Percentiles rank a stretch among this genome's conserved stretches.
phyloP scores from a whole-genome alignment of 2,329 filamentous ascomycete genomes.

The Calonectria hongkongensis region DNA sequence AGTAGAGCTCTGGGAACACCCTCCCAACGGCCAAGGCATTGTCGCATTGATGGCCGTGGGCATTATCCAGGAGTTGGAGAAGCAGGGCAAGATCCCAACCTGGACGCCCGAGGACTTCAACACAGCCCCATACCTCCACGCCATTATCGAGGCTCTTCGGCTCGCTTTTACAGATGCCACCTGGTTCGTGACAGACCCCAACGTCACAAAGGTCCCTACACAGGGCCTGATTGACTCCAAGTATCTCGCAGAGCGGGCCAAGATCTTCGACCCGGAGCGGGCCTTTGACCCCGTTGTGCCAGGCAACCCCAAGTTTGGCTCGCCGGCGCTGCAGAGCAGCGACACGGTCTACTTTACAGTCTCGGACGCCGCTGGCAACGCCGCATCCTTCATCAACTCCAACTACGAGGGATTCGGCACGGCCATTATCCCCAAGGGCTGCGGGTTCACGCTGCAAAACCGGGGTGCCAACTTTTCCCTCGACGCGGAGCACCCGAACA shows the following conservation, averaged over 20 bases:
- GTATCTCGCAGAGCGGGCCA: constrained; percentile 83
- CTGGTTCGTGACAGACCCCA: constrained; percentile 94
- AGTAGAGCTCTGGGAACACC: constrained; percentile 95
- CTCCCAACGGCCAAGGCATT: constrained; percentile 96
- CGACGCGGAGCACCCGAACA: constrained; percentile 83
- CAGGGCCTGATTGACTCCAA: constrained; percentile 80
- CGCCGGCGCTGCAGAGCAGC: constrained; percentile 86
- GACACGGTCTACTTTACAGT: constrained; percentile 97
- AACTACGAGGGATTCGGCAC: constrained; percentile 95
- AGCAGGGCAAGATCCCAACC: constrained; percentile 81
- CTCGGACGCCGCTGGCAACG: constrained; percentile 89
- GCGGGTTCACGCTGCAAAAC: constrained; percentile 96
- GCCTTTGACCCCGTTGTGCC: constrained; percentile 78
- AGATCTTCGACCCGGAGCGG: constrained; percentile 74
- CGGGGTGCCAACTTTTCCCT: constrained; percentile 92
- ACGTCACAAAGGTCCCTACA: constrained; percentile 81
- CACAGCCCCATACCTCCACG: constrained; percentile 86
- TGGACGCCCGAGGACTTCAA: constrained; percentile 87
- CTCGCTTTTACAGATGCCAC: constrained; percentile 92
- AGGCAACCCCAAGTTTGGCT: constrained; percentile 74
- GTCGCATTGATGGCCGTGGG: constrained; percentile 96
- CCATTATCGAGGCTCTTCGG: constrained; percentile 89
- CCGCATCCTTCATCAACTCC: constrained; percentile 96
- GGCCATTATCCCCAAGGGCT: constrained; percentile 87
- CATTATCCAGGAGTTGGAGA: constrained; percentile 90